These are phyloP conservation scores for Austroboletus festivus DNA, from an alignment of 768 basidiomycete genomes.

Conservation along the genomic window DNA sequence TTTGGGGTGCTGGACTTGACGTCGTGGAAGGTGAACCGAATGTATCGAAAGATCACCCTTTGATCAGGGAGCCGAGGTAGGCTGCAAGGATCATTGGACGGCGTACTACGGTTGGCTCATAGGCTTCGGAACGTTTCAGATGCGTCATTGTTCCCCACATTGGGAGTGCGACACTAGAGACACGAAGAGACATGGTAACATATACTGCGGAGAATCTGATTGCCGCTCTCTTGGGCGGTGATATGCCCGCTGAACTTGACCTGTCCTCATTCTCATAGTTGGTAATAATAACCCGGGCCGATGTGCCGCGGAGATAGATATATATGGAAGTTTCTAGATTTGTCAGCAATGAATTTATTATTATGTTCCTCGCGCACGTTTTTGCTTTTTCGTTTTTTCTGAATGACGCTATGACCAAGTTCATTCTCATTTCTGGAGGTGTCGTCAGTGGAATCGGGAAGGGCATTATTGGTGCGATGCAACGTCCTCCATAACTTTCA, in stretches of 20 bases:
- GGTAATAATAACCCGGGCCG: no score
- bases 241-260: slow-evolving; percentile 53
- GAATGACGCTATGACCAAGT: slow-evolving; percentile 73
- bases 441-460: slow-evolving; percentile 99
- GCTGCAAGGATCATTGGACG: no score
- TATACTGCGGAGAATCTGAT: slow-evolving; percentile 65
- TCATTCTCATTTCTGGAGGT: slow-evolving; percentile 93
- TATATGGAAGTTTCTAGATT: neutral
- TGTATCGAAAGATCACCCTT: slow-evolving; percentile 66
- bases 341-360: neutral
- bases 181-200: slow-evolving; percentile 77
- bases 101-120: neutral
- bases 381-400: neutral
- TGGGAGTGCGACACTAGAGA: slow-evolving; percentile 85
- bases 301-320: neutral
- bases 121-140: slow-evolving; percentile 34
- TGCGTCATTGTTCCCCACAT: slow-evolving; percentile 88
- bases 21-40: slow-evolving; percentile 92
- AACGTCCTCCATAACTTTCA: slow-evolving; percentile 14
- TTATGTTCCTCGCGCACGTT: neutral
- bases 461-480: slow-evolving; percentile 88
- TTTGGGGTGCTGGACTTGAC: slow-evolving; percentile 92
- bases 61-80: slow-evolving; percentile 75
- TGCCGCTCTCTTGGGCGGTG: slow-evolving; percentile 43
- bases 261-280: no score